phyloP scores from a whole-genome alignment of 2,329 filamentous ascomycete genomes.

The Nigrospora sphaerica region DNA sequence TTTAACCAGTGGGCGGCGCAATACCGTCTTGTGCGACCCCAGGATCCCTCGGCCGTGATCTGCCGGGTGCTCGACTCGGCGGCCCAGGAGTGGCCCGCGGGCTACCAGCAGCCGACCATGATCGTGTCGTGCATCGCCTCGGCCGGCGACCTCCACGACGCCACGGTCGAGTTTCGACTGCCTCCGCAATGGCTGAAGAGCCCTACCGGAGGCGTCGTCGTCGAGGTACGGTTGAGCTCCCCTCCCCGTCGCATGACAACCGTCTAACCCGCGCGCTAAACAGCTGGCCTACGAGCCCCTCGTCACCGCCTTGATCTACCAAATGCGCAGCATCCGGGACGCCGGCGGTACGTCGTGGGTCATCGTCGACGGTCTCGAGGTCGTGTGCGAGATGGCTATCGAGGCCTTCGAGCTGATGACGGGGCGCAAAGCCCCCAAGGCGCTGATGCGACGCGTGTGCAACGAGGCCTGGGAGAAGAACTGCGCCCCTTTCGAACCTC shows the following conservation, averaged over 20 bases:
- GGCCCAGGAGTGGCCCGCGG: conserved; percentile 55
- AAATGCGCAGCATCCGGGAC: conserved; percentile 47
- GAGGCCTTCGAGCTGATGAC: conserved; percentile 74
- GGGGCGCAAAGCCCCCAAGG: conserved; percentile 61
- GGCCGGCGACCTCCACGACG: conserved; percentile 50
- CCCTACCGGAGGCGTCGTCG: conserved; percentile 64
- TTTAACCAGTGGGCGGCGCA: conserved; percentile 49
- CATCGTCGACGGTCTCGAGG: conserved; percentile 64
- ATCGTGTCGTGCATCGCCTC: conserved; percentile 67
- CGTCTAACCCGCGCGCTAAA: neutral
- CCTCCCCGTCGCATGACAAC: conserved; percentile 3
- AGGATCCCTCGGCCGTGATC: conserved; percentile 29
- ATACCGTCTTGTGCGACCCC: conserved; percentile 20
- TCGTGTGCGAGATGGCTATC: conserved; percentile 67
- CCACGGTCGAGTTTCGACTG: conserved; percentile 62
- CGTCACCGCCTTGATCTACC: conserved; percentile 59
- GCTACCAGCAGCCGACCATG: conserved; percentile 59
- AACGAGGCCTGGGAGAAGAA: conserved; percentile 34
- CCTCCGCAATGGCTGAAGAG: conserved; percentile 63
- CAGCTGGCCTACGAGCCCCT: conserved; percentile 63
- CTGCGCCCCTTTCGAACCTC: conserved; percentile 22
- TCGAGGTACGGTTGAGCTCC: conserved; percentile 40
- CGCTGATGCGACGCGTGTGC: conserved; percentile 58
- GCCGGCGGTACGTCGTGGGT: conserved; percentile 57
- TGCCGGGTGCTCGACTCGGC: conserved; percentile 51